A percentile compares a stretch with the other conserved stretches of the same genome.
These are phyloP conservation scores for Pleurotus citrinopileatus DNA, from an alignment of 768 basidiomycete genomes.

Conservation along the genomic window DNA sequence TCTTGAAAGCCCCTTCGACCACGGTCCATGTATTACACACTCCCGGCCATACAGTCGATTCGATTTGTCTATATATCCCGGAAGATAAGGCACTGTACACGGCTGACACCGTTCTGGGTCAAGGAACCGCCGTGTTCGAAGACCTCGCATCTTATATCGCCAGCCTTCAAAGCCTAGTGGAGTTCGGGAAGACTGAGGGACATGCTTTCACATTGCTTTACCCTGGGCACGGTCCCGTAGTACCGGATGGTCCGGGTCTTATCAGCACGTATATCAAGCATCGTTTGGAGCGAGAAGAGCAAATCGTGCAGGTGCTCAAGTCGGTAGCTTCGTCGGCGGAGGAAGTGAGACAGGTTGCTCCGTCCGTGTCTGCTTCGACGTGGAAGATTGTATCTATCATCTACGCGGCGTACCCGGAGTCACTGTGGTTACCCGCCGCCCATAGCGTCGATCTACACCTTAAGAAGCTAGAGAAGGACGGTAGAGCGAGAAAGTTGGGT, in stretches of 20 bases:
- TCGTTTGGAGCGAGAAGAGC: slow-evolving; percentile 74
- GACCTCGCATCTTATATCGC: slow-evolving; percentile 71
- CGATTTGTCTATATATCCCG: slow-evolving; percentile 68
- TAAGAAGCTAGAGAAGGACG: slow-evolving; percentile 67
- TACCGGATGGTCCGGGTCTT: slow-evolving; percentile 55
- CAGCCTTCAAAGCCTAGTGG: slow-evolving; percentile 58
- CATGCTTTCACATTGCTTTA: slow-evolving; percentile 54
- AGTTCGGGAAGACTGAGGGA: slow-evolving; percentile 29
- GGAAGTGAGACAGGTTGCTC: neutral
- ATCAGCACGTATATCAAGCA: slow-evolving; percentile 78
- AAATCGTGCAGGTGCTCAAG: slow-evolving; percentile 60
- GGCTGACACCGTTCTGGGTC: slow-evolving; percentile 87
- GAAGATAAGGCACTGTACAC: slow-evolving; percentile 81
- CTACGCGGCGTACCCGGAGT: slow-evolving; percentile 71
- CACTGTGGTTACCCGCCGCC: slow-evolving; percentile 73
- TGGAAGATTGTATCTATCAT: slow-evolving; percentile 63
- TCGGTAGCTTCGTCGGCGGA: slow-evolving; percentile 25
- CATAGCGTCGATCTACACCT: slow-evolving; percentile 68
- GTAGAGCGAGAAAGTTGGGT: slow-evolving; percentile 44
- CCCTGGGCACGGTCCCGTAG: slow-evolving; percentile 86
- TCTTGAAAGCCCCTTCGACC: slow-evolving; percentile 31
- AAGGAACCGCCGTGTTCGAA: slow-evolving; percentile 88
- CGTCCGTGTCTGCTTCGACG: slow-evolving; percentile 34
- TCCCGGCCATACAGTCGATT: slow-evolving; percentile 91
- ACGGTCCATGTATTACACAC: slow-evolving; percentile 70